Base-by-base conservation (phyloP, 495 filamentous ascomycete genomes). In the Cladorrhinum samala region DNA sequence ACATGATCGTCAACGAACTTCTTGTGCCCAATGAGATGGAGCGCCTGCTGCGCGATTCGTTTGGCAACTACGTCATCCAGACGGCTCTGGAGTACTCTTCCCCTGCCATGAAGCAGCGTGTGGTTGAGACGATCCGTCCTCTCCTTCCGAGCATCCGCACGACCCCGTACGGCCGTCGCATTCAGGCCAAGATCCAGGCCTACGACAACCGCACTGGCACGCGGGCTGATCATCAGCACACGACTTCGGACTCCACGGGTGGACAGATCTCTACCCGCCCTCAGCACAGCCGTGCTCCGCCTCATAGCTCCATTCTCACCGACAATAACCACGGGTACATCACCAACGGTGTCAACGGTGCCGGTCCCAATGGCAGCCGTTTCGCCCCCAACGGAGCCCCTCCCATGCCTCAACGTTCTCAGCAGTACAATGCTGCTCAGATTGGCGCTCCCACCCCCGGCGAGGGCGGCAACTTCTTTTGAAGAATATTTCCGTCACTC, bases 51-150 rank as follows among this genome's bases (percentile, higher is more conserved):
- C 86, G 88, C 23, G 94, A 98, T 66, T 87, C 84, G 0, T 98
- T 86, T 65, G 93, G 88, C 57, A 98, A 98, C 70, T 98, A 98
- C 65, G 93, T 98, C 55, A 85, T 97, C 36, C 93, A 98, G 77
- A 98, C 93, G 30, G 93, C 93, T 41, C 73, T 96, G 57, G 91
- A 96, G 55, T 90, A 88, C 59, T 81, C 87, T 7, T 88, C 91
- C 45, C 67, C 77, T 0, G 75, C 80, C 8, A 85, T 81, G 56
- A 89, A 90, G 68, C 72, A 73, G 51, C 77, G 78, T 21, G 78
- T 98, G 18, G 81, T 94, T 36, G 89, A 96, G 33, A 77, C 76
- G 25, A 87, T 98, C 55, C 88, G 89, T 20, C 92, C 91, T 0
- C 78, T 88, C 51, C 75, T 97, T 19, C 86, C 89, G 6, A 72